Percentiles rank a stretch among this genome's conserved stretches.
phyloP scores from a whole-genome alignment of 163 green algal genomes.

The Chlamydomonas reinhardtii region DNA sequence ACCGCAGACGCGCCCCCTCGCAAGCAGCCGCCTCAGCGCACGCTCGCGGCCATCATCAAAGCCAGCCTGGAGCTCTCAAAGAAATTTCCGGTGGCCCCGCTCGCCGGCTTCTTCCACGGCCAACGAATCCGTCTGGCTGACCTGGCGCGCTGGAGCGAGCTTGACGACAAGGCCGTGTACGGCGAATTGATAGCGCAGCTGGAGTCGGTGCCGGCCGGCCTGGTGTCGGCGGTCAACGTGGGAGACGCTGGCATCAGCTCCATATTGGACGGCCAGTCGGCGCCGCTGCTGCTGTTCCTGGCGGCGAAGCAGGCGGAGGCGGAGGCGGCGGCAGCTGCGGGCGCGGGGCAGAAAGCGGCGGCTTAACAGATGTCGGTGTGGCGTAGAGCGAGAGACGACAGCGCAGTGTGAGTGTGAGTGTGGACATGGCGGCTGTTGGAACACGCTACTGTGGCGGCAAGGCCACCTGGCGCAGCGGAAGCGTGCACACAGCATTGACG shows the following conservation, averaged over 20 bases:
- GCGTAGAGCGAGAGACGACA: no score
- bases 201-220: not conserved
- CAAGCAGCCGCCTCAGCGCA: conserved; percentile 23
- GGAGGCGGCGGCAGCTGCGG: not conserved
- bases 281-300: conserved; percentile 9
- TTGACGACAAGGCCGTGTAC: conserved; percentile 42
- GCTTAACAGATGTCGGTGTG: no score
- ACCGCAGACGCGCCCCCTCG: not conserved
- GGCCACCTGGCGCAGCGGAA: no score
- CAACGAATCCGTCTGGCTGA: conserved; percentile 18
- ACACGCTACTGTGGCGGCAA: no score
- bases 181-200: conserved; percentile 34
- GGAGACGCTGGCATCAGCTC: conserved; percentile 28
- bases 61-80: conserved; percentile 5
- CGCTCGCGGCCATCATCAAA: conserved; percentile 20
- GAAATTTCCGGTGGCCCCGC: conserved; percentile 18
- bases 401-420: no score
- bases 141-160: conserved; percentile 29
- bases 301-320: conserved; percentile 2
- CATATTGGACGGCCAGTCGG: conserved; percentile 14
- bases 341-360: no score
- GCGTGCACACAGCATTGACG: no score
- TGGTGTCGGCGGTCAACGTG: not conserved
- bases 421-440: no score
- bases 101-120: conserved; percentile 46